Evolutionary conservation across 768 basidiomycete species (phyloP).

Genomic region (Auricularia heimuer): DNA sequence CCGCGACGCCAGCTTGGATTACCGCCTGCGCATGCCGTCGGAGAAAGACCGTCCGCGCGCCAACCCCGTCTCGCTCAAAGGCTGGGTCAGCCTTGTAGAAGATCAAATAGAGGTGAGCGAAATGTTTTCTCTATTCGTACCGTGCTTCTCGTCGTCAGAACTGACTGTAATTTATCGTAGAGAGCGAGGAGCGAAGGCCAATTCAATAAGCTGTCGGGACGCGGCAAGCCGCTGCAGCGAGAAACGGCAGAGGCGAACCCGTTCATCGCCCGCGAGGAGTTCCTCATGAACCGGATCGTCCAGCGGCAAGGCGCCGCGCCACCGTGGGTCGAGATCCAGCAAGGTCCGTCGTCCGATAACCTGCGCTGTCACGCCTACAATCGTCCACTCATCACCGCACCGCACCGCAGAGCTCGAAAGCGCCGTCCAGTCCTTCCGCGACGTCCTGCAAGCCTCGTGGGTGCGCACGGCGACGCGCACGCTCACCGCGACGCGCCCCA

Average conservation of each 20-base stretch:
- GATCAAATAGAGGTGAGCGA: constrained; percentile 63
- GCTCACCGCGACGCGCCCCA: constrained; percentile 34
- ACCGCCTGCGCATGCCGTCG: constrained; percentile 46
- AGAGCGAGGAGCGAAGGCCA: constrained; percentile 56
- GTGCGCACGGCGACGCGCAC: constrained; percentile 62
- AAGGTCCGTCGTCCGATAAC: constrained; percentile 33
- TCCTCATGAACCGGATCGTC: constrained; percentile 78
- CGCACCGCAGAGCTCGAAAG: constrained; percentile 21
- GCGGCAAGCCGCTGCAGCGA: constrained; percentile 40
- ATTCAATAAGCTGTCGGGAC: constrained; percentile 64
- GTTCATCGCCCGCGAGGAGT: constrained; percentile 67
- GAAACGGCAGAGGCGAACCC: constrained; percentile 44
- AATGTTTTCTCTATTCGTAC: neutral
- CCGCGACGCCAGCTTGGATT: constrained; percentile 66
- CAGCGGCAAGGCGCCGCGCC: constrained; percentile 75
- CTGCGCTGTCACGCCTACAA: too few relatives aligned
- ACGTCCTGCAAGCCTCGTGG: constrained; percentile 58
- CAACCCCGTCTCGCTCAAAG: constrained; percentile 58
- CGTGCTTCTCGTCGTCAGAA: neutral
- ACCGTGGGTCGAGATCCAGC: constrained; percentile 79
- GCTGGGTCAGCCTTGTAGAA: constrained; percentile 68
- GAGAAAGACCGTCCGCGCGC: constrained; percentile 17
- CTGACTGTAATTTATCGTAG: constrained; percentile 22
- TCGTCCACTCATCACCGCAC: neutral
- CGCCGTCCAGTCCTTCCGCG: constrained; percentile 51